Evolutionary conservation across 768 basidiomycete genomes (phyloP), one percentile per base, ranked within the genome.

Genomic region (Pleurotus eryngii): DNA sequence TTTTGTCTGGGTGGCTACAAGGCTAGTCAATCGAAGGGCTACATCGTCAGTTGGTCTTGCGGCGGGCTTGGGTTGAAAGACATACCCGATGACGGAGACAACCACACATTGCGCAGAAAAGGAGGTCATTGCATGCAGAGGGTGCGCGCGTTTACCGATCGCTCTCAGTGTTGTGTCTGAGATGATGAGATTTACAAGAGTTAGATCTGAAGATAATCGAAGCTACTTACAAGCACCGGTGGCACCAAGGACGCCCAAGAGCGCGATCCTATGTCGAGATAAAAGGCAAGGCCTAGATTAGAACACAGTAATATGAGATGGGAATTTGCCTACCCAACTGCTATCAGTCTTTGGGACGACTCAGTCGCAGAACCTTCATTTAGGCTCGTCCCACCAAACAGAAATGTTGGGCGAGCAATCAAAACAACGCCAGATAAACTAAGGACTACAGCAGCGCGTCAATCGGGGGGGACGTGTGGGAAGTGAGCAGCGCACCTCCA

Each of bases 361-460:
- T 22, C n/a, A 42, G 15, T 12, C 20, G 37, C 15, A 39, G 27
- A 38, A 17, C 38, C 20, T 63, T 14, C 63, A 67, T 4, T 63
- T 72, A 12, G 53, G 71, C 22, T 59, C 59, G 51, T 49, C 55
- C 59, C 56, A 3, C 86, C 87, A 62, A 97, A 95, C 5, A 97
- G 62, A 51, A 85, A 83, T 0, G 78, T 72, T 0, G 94, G 94
- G 37, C 90, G 78, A 9, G 92, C 90, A 49, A 97, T 92, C 6
- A 94, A 75, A 12, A 95, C 68, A 7, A 93, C 91, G 0, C 93
- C 94, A 7, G 81, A 43, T 30, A 95, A 76, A 68, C 90, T 87
- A 47, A 80, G 77, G 6, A 87, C 82, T 82, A 63, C 5, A 18
- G 49, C 40, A 51, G 12, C 8, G 24, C 6, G 42, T 20, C 35